Evolutionary conservation across 176 grass and related monocot genomes (phyloP).

Genomic region (Cenchrus americanus): DNA sequence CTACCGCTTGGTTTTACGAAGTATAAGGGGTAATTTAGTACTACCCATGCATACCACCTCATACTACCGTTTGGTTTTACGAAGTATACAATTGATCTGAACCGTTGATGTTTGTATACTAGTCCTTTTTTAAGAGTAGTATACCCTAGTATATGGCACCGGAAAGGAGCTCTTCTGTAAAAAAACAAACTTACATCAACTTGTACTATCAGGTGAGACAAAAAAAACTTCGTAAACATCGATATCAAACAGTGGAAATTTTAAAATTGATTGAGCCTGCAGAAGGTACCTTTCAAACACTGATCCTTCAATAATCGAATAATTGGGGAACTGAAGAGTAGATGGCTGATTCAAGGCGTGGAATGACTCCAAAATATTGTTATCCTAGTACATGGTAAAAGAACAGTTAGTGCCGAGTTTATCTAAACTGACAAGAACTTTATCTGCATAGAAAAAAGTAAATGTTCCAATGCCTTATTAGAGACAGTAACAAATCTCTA

Average conservation of each 20-base stretch:
- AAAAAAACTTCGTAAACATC: background rate
- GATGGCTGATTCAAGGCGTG: constrained; percentile 68
- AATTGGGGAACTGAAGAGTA: constrained; percentile 78
- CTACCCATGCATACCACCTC: too few species aligned
- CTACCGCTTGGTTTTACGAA: too few species aligned
- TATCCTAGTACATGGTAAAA: constrained; percentile 56
- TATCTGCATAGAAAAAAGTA: background rate
- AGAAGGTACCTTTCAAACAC: constrained; percentile 71
- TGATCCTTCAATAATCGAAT: constrained; percentile 52
- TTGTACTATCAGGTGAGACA: background rate
- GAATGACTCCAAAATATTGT: constrained; percentile 74
- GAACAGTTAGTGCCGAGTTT: background rate
- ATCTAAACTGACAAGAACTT: background rate
- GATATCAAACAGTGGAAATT: background rate
- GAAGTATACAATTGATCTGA: too few species aligned
- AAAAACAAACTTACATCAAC: background rate
- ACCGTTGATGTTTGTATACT: too few species aligned
- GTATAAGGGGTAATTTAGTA: too few species aligned
- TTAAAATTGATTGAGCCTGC: constrained; percentile 8
- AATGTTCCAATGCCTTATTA: background rate
- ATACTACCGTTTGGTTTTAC: too few species aligned
- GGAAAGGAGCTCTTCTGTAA: too few species aligned
- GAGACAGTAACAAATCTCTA: background rate
- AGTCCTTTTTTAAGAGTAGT: too few species aligned
- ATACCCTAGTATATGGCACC: too few species aligned